Evolutionary conservation across 179 eudicot genomes (phyloP).

Genomic region (Camellia oleifera): DNA sequence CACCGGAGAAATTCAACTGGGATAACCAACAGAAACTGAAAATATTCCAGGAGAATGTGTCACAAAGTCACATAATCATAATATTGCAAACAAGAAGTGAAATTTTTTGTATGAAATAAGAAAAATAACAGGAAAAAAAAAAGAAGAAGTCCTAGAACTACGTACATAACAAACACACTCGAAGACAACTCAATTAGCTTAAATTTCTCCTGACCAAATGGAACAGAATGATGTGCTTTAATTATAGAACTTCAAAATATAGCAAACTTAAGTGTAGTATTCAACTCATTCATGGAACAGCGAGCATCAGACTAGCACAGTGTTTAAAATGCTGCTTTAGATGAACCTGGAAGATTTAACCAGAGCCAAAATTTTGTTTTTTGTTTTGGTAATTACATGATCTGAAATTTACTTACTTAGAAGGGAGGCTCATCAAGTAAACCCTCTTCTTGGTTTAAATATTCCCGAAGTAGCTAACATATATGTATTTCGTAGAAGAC

Average conservation of each 20-base stretch:
- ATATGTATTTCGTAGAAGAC: too few relatives aligned
- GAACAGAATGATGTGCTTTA: not conserved
- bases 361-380: not conserved
- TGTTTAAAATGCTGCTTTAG: not conserved
- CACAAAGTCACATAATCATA: not conserved
- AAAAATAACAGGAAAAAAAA: not conserved
- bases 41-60: not conserved
- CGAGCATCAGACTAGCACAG: not conserved
- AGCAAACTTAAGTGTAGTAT: not conserved
- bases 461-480: not conserved
- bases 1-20: slow-evolving; percentile 83
- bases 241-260: not conserved
- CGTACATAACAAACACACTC: not conserved
- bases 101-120: not conserved
- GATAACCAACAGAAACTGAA: slow-evolving; percentile 76
- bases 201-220: not conserved
- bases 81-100: not conserved
- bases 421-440: not conserved
- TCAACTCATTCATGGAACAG: not conserved
- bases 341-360: not conserved
- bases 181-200: too few relatives aligned
- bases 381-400: not conserved
- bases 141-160: not conserved
- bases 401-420: not conserved
- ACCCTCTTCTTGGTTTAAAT: not conserved